Percentiles rank a stretch among this genome's conserved stretches.
Evolutionary conservation across 2,329 filamentous ascomycete genomes (phyloP).

Genomic region (Botrytis pseudocinerea): DNA sequence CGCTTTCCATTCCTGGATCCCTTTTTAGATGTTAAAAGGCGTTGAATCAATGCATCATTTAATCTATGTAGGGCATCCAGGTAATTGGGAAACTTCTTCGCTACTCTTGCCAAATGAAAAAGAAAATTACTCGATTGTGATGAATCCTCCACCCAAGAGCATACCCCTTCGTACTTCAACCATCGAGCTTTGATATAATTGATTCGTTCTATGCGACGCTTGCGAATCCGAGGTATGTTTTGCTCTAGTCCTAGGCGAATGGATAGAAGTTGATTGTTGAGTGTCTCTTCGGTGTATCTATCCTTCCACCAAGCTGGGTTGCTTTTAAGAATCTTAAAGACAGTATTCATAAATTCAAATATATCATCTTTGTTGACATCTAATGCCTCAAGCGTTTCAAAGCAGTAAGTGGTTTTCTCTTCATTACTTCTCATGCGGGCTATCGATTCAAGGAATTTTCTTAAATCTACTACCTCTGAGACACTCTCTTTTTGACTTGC

Average conservation of each 20-base stretch:
- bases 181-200: neutral
- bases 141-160: slow-evolving; percentile 1
- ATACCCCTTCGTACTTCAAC: neutral
- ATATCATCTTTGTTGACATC: neutral
- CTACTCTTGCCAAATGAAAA: slow-evolving; percentile 12
- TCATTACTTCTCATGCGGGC: neutral
- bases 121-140: neutral
- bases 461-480: neutral
- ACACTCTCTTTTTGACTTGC: neutral
- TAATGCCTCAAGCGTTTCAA: neutral
- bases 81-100: slow-evolving; percentile 1
- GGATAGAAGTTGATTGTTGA: neutral
- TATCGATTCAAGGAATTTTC: neutral
- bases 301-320: slow-evolving; percentile 3
- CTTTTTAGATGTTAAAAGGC: neutral
- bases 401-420: neutral
- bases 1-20: neutral
- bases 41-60: neutral
- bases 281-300: neutral
- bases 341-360: neutral
- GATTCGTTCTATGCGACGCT: neutral
- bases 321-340: slow-evolving; percentile 1
- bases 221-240: neutral
- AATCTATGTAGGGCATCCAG: neutral
- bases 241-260: neutral